Base-by-base conservation (phyloP, 331 rosid genomes). In the Acacia concinna region DNA sequence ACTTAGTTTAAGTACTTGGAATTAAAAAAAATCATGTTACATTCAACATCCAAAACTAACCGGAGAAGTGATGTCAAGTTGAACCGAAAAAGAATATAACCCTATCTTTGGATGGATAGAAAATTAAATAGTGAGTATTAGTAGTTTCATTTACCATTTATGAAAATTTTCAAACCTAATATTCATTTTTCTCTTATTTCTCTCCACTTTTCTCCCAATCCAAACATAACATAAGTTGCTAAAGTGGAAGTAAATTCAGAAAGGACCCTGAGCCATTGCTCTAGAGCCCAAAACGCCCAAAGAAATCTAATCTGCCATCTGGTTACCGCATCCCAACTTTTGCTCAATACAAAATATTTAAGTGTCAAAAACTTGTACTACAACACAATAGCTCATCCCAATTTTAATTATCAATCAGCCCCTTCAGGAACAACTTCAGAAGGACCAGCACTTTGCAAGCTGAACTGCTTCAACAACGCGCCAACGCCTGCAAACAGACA, bases 401-500 rank as follows among this genome's bases (percentile, higher is more conserved):
- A 51, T 37, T 6, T 11, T 18, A 60, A 37, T 27, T n/a, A 31
- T 70, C 57, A 30, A 31, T 31, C 21, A 49, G 5, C 34, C 13
- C 23, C 32, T 52, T 20, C 64, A 20, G 14, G 47, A 27, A 34
- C 3, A 21, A n/a, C 49, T 49, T 63, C 23, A 60, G 68, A 37
- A 23, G 13, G 8, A 69, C 21, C 52, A 1, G 10, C 32, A 25
- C 17, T 57, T 18, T 34, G 38, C 81, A 46, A 20, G 49, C 81
- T 68, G 62, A 68, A 52, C 35, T 68, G 41, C 76, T 78, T 49
- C 27, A n/a, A 27, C 27, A n/a, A 27, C 34, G 78, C 51, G 37
- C 17, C 37, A 71, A 30, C 9, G 66, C 84, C 85, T 69, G 44
- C 68, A 37, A 10, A 10, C 76, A 68, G 41, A 13, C 13, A 69